Evolutionary conservation across 768 basidiomycete genomes (phyloP).

Genomic region (Tricholoma hemisulphureum): DNA sequence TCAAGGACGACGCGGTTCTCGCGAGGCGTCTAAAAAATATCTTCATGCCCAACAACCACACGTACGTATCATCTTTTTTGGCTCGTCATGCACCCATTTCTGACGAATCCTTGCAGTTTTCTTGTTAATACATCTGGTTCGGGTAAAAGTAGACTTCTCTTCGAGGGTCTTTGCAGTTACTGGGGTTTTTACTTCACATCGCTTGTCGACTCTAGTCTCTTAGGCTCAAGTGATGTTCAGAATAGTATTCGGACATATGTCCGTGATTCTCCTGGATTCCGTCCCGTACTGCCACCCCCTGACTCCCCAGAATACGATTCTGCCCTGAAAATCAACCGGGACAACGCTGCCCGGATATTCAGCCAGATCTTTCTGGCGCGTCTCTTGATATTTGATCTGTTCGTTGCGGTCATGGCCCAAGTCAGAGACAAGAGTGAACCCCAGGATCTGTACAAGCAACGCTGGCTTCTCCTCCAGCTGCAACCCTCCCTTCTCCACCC

Average conservation of each 20-base stretch:
- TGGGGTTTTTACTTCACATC: constrained; percentile 53
- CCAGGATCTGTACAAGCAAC: constrained; percentile 27
- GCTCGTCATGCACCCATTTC: not conserved
- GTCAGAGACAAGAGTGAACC: constrained; percentile 7
- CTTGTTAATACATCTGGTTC: constrained; percentile 50
- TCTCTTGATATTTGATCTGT: constrained; percentile 38
- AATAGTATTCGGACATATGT: constrained; percentile 38
- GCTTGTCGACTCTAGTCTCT: constrained; percentile 39
- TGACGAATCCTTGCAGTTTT: constrained; percentile 26
- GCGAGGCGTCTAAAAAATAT: constrained; percentile 37
- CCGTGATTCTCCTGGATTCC: constrained; percentile 35
- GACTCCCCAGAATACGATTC: constrained; percentile 31
- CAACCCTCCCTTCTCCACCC: constrained; percentile 36
- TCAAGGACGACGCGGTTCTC: constrained; percentile 29
- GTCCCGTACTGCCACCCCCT: constrained; percentile 28
- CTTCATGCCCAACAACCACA: constrained; percentile 44
- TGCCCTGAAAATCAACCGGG: constrained; percentile 33
- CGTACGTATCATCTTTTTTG: constrained; percentile 27
- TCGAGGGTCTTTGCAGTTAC: constrained; percentile 43
- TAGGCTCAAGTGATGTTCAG: constrained; percentile 46
- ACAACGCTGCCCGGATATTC: constrained; percentile 38
- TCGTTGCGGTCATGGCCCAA: constrained; percentile 33
- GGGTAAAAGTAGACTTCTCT: constrained; percentile 43
- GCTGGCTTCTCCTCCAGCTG: constrained; percentile 44
- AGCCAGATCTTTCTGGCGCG: constrained; percentile 42